Evolutionary conservation across 805 yeast genomes (phyloP), one percentile per base, ranked within the genome.

Genomic region (Cyberlindnera japonica): DNA sequence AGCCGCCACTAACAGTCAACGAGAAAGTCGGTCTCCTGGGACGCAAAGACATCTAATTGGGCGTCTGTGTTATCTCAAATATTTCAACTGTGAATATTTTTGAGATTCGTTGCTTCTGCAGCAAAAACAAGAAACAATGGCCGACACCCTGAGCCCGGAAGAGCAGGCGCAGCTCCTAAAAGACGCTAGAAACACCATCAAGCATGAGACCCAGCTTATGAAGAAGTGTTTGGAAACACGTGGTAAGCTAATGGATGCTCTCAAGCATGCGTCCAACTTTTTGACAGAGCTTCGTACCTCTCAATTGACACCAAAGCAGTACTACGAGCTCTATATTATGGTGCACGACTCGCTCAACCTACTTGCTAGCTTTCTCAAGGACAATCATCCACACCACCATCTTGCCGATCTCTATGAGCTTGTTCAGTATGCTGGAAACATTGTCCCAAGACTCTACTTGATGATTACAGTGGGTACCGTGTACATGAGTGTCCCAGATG

Each of bases 401-500:
- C 65, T 93, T 39, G 86, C 95, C 0, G 98, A 93, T 58, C 71
- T 93, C 38, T 93, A 93, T 59, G 98, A 91, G 54, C 70, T 90
- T 59, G 97, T 91, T 5, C 98, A 93, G 62, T 93, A 93, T 58
- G 88, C 95, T 1, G 95, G 97, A 2, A 91, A 88, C 58, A 85
- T 93, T 19, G 72, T 93, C 13, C 99, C 99, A 2, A 73, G 99
- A 43, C 67, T 93, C 41, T 93, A 93, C 59, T 70, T 93, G 64
- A 88, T 93, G 97, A 83, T 93, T 31, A 91, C 95, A 3, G 91
- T 93, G 13, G 99, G 99, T 8, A 79, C 95, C 1, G 88, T 87
- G 3, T 89, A 84, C 65, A 79, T 91, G 82, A 68, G 83, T 7
- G 71, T 81, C 9, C 74, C 81, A 1, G 87, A 80, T 40, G 81